A percentile compares a stretch with the other conserved stretches of the same genome.
Conservation (phyloP, 106 monocot genomes). For the Triglochin maritima region DNA sequence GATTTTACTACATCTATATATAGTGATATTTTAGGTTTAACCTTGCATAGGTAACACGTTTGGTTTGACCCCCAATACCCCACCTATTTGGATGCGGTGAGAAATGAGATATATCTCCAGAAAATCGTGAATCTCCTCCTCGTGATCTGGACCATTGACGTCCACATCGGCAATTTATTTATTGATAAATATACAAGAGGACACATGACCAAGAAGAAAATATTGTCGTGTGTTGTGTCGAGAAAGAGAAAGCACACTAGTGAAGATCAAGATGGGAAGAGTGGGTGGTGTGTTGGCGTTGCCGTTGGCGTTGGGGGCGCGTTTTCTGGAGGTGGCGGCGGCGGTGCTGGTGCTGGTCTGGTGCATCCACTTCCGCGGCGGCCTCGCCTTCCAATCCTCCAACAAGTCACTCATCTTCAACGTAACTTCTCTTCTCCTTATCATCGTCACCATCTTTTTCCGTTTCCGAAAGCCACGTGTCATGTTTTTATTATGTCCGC, state of each 20-base stretch:
- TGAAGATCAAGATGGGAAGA: constrained; percentile 4
- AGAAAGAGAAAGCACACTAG: not conserved
- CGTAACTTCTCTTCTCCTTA: constrained; percentile 11
- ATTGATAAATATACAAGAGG: not conserved
- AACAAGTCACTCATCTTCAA: constrained; percentile 89
- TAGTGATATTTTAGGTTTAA: too few species aligned
- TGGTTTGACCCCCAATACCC: too few species aligned
- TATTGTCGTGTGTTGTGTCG: not conserved
- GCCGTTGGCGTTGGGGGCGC: constrained; percentile 57
- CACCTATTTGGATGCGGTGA: too few species aligned
- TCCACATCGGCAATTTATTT: too few species aligned
- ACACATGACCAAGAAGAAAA: too few species aligned
- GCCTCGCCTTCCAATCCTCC: constrained; percentile 48
- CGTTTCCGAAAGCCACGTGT: not conserved
- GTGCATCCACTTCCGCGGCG: constrained; percentile 69
- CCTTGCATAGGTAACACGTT: too few species aligned
- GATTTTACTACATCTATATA: too few species aligned
- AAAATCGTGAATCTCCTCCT: too few species aligned
- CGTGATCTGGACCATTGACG: too few species aligned
- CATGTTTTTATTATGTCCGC: not conserved
- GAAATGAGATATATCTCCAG: too few species aligned
- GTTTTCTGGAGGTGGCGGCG: constrained; percentile 41
- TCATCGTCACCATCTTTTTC: not conserved
- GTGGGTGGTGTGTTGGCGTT: constrained; percentile 26
- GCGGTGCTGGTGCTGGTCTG: constrained; percentile 71